Evolutionary conservation across 1,284 basidiomycete genomes (phyloP), one percentile per base, ranked within the genome.

Genomic region (Tilletia walkeri): DNA sequence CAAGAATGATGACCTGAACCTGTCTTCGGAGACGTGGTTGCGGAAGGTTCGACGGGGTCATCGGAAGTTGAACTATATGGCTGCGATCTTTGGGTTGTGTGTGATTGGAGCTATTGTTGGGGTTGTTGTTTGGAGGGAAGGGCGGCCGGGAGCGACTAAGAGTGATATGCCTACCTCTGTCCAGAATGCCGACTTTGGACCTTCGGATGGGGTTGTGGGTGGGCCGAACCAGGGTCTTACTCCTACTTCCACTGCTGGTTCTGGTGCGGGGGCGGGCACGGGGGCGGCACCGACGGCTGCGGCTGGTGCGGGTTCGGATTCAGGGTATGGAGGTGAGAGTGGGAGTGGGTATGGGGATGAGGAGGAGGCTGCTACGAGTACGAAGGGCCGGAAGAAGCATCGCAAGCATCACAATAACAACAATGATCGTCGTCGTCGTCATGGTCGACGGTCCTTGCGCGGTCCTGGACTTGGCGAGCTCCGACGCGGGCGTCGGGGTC

Each of bases 51-150:
- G 59, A 36, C 34, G 59, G 12, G 59, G 59, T 3, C 59, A 63
- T 39, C 67, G 70, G 18, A 78, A 77, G 71, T 68, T 74, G 50
- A 69, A 73, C 65, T 72, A 77, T 34, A 76, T 80, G 67, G 72
- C 72, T 30, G 65, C 72, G 38, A 67, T 78, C 34, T 70, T 69
- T 4, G 70, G 75, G 18, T 18, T 72, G 53, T n/a, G 50, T 3
- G 54, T 78, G 16, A 73, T 78, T n/a, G 76, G 75, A 4, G 65
- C 73, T 61, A 78, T 80, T 45, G 76, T 76, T 30, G 76, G 75
- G 20, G 71, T 79, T 59, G 76, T 80, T 12, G 73, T 78, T 20
- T 80, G 79, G 79, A 68, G 79, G n/a, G 79, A 78, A 72, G 61
- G 50, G 38, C n/a, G 34, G 34, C 4, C 36, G 18, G 30, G 14